Evolutionary conservation across 2,329 filamentous ascomycete genomes (phyloP), one percentile per base, ranked within the genome.

Genomic region (Aaosphaeria arxii): DNA sequence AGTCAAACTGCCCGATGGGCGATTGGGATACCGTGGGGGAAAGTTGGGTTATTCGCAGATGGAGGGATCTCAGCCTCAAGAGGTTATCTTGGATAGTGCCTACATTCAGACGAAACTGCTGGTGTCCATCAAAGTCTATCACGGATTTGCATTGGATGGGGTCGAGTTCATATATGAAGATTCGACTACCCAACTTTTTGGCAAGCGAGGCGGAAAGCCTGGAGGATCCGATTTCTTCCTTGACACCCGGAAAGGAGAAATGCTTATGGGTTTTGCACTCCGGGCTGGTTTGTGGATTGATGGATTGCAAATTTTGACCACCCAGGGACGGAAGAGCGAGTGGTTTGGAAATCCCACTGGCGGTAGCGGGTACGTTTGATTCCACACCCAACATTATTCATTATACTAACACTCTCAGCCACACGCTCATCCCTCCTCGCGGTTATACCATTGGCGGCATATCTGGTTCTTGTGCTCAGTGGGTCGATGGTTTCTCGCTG

Each of bases 131-230:
- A 81, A 84, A 50, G 78, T 95, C 11, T 95, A 91, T 63, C 86
- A 90, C 59, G 90, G 88, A 2, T 75, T 78, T 49, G 86, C 86
- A 4, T 65, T 97, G 9, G 87, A 95, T 66, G 94, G 94, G 0
- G 71, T 99, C 17, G 92, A 97, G 67, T 97, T 99, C 70, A 78
- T 88, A 50, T 97, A 96, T 64, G 92, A 97, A 62, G 91, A 97
- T 67, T 80, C 82, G 11, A 87, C 88, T 1, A 87, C 79, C 46
- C 90, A 96, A 65, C 70, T 96, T 4, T 95, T 99, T 74, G 94
- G 94, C 38, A 91, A 89, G 62, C 78, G 81, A 46, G 87, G 87
- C 9, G 88, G 86, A 6, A 86, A 86, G 53, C 72, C 79, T 28
- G 84, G 83, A 3, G 86, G 86, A 1, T 85, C 87, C 61, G 81